Percentiles rank a stretch among this genome's conserved stretches.
These are phyloP conservation scores for Bisporella sp. DNA, from an alignment of 2,329 filamentous ascomycete species.

Conservation along the genomic window DNA sequence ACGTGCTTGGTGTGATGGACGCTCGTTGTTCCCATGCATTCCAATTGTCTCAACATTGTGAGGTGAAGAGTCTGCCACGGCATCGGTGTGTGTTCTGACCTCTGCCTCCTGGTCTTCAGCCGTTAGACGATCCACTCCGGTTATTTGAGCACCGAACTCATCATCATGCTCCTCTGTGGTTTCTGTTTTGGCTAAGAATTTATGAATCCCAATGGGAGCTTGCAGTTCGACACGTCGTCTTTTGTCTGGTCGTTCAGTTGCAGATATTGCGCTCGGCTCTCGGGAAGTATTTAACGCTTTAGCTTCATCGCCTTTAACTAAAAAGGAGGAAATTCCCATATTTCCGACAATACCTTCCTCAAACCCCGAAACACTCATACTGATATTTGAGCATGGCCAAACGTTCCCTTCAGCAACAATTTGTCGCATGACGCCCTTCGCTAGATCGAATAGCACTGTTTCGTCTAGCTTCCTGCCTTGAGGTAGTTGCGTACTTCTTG, in stretches of 20 bases:
- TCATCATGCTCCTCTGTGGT: conserved; percentile 23
- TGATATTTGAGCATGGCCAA: conserved; percentile 91
- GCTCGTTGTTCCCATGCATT: conserved; percentile 14
- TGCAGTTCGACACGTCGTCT: conserved; percentile 19
- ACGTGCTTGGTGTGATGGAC: conserved; percentile 27
- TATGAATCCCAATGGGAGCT: conserved; percentile 18
- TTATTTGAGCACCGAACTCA: conserved; percentile 20
- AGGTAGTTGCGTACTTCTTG: conserved; percentile 70
- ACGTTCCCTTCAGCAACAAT: conserved; percentile 69
- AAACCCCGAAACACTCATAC: conserved; percentile 83
- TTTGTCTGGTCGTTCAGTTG: conserved; percentile 23
- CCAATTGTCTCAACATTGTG: conserved; percentile 24
- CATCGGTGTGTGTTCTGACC: conserved; percentile 3
- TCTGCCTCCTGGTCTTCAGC: conserved; percentile 11
- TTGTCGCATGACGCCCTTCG: conserved; percentile 69
- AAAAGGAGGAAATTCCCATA: conserved; percentile 76
- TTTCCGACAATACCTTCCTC: conserved; percentile 83
- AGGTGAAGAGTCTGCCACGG: conserved; percentile 10
- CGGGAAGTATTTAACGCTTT: conserved; percentile 38
- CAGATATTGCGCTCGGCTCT: conserved; percentile 8
- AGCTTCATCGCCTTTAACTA: conserved; percentile 69
- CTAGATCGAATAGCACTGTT: conserved; percentile 63
- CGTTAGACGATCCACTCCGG: conserved; percentile 8
- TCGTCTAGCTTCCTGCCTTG: conserved; percentile 69
- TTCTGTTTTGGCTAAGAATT: conserved; percentile 24